Percentiles rank a stretch among this genome's conserved stretches.
These are phyloP conservation scores for Psophocarpus tetragonolobus DNA, from an alignment of 306 rosid genomes.

Conservation along the genomic window DNA sequence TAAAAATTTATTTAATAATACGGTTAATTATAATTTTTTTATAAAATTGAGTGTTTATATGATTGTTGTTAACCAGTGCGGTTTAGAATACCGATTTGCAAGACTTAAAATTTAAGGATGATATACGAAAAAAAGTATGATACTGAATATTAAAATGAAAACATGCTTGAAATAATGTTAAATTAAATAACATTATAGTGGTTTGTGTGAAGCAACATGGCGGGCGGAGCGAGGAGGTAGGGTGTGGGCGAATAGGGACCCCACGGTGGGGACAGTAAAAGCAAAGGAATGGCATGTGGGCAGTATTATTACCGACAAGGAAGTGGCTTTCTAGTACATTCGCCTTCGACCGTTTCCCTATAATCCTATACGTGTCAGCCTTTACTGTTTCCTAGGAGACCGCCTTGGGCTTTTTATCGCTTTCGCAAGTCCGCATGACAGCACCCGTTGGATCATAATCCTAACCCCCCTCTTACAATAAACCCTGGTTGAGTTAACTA, in stretches of 20 bases:
- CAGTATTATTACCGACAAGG: background rate
- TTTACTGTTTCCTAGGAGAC: conserved; percentile 6
- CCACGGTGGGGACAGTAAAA: background rate
- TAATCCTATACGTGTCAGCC: conserved; percentile 52
- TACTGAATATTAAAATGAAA: no score
- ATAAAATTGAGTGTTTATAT: no score
- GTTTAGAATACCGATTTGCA: no score
- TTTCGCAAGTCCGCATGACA: conserved; percentile 34
- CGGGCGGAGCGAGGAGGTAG: background rate
- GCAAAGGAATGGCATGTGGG: background rate
- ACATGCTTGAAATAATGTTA: no score
- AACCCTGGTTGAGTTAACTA: conserved; percentile 47
- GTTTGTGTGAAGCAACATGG: background rate
- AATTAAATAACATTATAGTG: no score
- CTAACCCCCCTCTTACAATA: conserved; percentile 21
- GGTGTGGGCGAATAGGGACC: background rate
- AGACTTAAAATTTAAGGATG: no score
- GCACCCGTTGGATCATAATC: conserved; percentile 76
- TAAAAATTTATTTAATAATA: no score
- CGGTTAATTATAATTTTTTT: no score
- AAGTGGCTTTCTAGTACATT: conserved; percentile 52
- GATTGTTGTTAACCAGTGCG: no score
- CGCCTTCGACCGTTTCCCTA: conserved; percentile 6
- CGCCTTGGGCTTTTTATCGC: conserved; percentile 41
- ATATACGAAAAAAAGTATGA: no score